These are phyloP conservation scores for Thymus quinquecostatus DNA, from an alignment of 257 asterid species.

Conservation along the genomic window DNA sequence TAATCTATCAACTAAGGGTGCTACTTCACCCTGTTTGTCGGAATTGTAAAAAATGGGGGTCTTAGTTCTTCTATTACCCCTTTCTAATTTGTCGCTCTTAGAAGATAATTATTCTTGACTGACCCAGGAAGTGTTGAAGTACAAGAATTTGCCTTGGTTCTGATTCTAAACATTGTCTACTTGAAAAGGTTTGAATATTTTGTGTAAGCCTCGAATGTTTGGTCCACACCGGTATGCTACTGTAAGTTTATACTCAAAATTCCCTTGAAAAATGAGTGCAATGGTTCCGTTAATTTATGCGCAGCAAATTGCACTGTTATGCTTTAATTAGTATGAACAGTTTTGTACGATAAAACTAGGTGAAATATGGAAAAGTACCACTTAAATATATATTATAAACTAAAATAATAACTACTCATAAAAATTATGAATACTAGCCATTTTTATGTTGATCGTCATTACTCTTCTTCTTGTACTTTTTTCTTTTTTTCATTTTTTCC, in stretches of 20 bases:
- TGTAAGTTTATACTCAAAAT: too few species aligned
- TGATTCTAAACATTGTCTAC: background rate
- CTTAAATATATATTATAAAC: too few species aligned
- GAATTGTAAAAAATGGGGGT: background rate
- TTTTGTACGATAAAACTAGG: too few species aligned
- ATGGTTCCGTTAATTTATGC: background rate
- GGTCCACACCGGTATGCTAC: background rate
- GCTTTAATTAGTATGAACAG: too few species aligned
- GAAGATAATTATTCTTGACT: slow-evolving; percentile 1
- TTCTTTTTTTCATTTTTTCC: too few species aligned
- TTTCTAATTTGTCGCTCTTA: background rate
- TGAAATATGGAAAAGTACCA: too few species aligned
- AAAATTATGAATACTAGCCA: too few species aligned
- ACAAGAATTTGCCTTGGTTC: slow-evolving; percentile 20
- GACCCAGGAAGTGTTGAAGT: background rate
- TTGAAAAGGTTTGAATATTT: background rate
- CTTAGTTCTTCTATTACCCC: background rate
- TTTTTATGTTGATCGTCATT: too few species aligned
- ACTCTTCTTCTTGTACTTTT: too few species aligned
- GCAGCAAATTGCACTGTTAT: too few species aligned
- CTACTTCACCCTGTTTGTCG: background rate
- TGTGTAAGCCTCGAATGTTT: background rate
- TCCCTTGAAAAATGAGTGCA: background rate
- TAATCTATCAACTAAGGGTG: background rate
- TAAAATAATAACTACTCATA: too few species aligned